Base-by-base conservation (phyloP, 768 basidiomycete genomes). In the Mycena leptocephala region DNA sequence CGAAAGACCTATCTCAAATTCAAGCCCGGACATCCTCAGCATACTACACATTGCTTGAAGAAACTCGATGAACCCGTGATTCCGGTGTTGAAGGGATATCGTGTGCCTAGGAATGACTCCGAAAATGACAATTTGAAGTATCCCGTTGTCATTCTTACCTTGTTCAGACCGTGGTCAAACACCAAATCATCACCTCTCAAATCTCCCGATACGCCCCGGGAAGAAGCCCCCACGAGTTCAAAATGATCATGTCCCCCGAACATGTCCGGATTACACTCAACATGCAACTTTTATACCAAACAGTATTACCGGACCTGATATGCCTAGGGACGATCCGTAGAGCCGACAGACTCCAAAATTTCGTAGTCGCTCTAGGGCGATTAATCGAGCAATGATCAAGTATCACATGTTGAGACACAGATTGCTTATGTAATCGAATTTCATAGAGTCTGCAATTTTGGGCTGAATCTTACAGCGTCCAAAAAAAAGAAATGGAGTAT, bases 201-300 rank as follows among this genome's bases (percentile, higher is more conserved):
- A 39, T 22, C 13, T 20, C 24, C n/a, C 2, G 35, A 75, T 28
- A 35, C 7, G 10, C 3, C 59, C 14, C 70, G 74, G 74, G 18
- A 6, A 2, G 37, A 64, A 4, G 67, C 74, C 48, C 64, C 13
- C 2, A 39, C 26, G 18, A 56, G 18, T 59, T 75, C 3, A n/a
- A 56, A 30, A 1, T 9, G 0, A 18, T 11, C 4, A 28, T 75
- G 32, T 55, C 35, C 22, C 22, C 48, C 10, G 28, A 61, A 51
- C 67, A 70, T 37, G 11, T 13, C 2, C 16, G 62, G 14, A 30
- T 56, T 39, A 30, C 30, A 64, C 26, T 30, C 43, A 75, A 70
- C 43, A 75, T 75, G 74, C 74, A 75, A 24, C 74, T 70, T 5
- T 30, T 75, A 18, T 75, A 75, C 26, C 59, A 63, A 28, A 63